phyloP scores from a whole-genome alignment of 352 stramenopile species.

The Globisporangium cylindrosporum region DNA sequence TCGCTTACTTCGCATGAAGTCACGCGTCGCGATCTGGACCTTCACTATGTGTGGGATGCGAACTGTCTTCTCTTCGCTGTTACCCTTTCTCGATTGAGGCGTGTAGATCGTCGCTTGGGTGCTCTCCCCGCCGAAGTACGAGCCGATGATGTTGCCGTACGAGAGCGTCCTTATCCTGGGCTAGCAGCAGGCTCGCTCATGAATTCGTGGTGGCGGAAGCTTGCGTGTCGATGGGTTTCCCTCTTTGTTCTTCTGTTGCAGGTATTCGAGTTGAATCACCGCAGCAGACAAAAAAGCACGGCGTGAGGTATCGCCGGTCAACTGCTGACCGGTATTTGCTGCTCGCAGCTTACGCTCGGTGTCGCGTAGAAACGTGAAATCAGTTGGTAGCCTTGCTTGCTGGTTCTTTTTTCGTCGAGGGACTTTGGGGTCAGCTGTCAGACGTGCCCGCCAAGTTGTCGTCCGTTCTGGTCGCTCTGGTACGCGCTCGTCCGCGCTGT shows the following conservation, averaged over 20 bases:
- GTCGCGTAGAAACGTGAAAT: constrained; percentile 1
- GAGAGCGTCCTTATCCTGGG: constrained; percentile 1
- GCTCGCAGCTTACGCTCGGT: constrained; percentile 4
- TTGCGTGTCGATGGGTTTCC: constrained; percentile 1
- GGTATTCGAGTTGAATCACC: neutral
- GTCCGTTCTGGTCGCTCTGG: constrained; percentile 1
- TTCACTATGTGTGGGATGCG: neutral
- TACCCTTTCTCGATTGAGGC: neutral
- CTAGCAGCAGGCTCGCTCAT: constrained; percentile 3
- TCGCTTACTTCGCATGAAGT: constrained; percentile 1
- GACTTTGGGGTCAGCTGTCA: constrained; percentile 1
- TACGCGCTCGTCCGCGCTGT: constrained; percentile 1
- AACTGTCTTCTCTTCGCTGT: neutral
- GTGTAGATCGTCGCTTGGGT: constrained; percentile 1
- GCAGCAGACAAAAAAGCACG: constrained; percentile 5
- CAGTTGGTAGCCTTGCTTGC: constrained; percentile 1
- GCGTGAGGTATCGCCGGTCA: neutral
- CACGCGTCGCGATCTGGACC: neutral
- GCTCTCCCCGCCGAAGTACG: constrained; percentile 1
- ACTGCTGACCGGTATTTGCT: constrained; percentile 2
- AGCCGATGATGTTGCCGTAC: neutral
- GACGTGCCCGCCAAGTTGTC: constrained; percentile 1
- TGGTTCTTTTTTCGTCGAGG: constrained; percentile 5
- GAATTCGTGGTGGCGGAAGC: constrained; percentile 2
- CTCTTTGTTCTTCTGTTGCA: constrained; percentile 8